These are phyloP conservation scores for Citrullus mucosospermus DNA, from an alignment of 306 rosid species.

Conservation along the genomic window DNA sequence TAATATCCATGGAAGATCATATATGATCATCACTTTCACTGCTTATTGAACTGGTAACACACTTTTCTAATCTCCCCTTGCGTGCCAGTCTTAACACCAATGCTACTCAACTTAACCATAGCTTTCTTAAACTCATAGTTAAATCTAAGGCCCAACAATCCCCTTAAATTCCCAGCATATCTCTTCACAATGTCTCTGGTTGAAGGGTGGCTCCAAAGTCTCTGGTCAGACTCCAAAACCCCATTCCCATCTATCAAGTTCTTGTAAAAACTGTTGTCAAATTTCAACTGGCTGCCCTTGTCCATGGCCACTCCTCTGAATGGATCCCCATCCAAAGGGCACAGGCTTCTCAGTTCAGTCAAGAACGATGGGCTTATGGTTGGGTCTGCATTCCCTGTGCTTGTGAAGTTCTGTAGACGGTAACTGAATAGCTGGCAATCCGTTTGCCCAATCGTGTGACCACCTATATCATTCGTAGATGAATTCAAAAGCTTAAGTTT, in stretches of 20 bases:
- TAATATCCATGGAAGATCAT: no score
- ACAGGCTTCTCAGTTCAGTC: conserved; percentile 27
- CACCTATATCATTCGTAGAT: conserved; percentile 23
- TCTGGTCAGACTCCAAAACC: conserved; percentile 62
- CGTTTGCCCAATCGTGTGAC: conserved; percentile 63
- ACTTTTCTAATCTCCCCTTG: conserved; percentile 62
- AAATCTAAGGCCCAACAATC: conserved; percentile 49
- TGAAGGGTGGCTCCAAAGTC: conserved; percentile 44
- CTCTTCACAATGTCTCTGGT: conserved; percentile 30
- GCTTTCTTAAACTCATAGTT: conserved; percentile 53
- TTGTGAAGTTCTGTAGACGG: conserved; percentile 50
- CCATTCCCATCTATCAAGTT: conserved; percentile 49
- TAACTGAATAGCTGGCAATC: conserved; percentile 45
- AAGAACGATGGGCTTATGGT: conserved; percentile 37
- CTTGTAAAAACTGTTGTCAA: conserved; percentile 54
- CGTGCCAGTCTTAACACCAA: conserved; percentile 49
- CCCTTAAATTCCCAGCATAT: conserved; percentile 49
- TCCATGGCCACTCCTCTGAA: conserved; percentile 40
- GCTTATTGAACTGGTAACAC: conserved; percentile 45
- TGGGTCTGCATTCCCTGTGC: conserved; percentile 51
- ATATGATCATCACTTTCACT: neutral
- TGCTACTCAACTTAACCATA: conserved; percentile 57
- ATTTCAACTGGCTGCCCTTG: conserved; percentile 30
- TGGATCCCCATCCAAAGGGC: conserved; percentile 49
- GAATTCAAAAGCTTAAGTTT: no score